phyloP scores from a whole-genome alignment of 176 grass and related monocot species.

The Ensete glaucum region DNA sequence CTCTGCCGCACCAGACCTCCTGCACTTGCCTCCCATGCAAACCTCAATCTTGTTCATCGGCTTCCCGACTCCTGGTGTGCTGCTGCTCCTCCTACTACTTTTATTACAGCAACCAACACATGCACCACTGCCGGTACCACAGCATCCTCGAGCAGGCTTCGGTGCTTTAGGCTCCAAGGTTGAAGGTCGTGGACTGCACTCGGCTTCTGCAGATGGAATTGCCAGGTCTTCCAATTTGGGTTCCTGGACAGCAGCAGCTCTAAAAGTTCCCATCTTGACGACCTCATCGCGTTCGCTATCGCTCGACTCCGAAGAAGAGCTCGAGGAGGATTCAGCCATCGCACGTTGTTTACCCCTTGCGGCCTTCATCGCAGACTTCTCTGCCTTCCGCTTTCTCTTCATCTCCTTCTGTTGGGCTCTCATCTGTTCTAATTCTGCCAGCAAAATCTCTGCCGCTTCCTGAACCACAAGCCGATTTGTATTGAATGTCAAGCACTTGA shows the following conservation, averaged over 20 bases:
- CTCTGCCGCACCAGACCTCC: constrained; percentile 39
- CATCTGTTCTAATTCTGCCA: constrained; percentile 47
- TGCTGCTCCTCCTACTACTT: neutral
- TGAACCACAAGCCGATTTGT: neutral
- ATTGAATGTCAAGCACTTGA: too few relatives aligned
- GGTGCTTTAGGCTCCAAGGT: too few relatives aligned
- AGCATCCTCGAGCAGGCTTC: too few relatives aligned
- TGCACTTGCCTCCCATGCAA: constrained; percentile 90
- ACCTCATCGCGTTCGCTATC: constrained; percentile 27
- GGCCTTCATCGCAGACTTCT: constrained; percentile 12
- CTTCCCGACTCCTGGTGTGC: neutral
- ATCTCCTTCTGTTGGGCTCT: constrained; percentile 30
- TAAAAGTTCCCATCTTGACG: constrained; percentile 20
- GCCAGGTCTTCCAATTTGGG: too few relatives aligned
- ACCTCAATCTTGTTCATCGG: constrained; percentile 40
- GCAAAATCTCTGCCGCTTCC: constrained; percentile 54
- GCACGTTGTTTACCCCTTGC: constrained; percentile 8
- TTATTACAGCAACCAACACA: too few relatives aligned
- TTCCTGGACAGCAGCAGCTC: too few relatives aligned
- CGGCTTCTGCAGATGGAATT: too few relatives aligned
- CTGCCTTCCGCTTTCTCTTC: constrained; percentile 35
- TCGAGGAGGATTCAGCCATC: neutral
- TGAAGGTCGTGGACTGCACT: too few relatives aligned
- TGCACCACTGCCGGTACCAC: too few relatives aligned
- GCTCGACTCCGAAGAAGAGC: constrained; percentile 29